Conservation (phyloP, 163 green algal genomes). For the Chlamydomonas reinhardtii region DNA sequence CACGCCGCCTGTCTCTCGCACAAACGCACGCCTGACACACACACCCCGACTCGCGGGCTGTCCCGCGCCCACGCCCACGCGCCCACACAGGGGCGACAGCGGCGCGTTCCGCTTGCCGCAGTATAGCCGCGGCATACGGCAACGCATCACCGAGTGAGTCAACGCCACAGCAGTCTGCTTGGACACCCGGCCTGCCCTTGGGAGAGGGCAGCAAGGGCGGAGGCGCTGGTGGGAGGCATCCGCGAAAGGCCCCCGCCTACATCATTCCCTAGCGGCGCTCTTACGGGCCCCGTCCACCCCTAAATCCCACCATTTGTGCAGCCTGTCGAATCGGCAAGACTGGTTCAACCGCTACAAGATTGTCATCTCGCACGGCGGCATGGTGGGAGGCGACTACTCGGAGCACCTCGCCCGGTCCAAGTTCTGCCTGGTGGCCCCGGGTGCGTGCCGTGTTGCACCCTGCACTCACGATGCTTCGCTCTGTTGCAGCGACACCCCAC, state of each 20-base stretch:
- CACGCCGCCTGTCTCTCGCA: neutral
- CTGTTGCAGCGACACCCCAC: neutral
- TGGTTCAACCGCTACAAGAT: neutral
- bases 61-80: neutral
- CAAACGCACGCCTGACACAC: constrained; percentile 3
- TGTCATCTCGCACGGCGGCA: neutral
- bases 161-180: too few species aligned
- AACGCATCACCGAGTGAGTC: neutral
- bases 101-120: neutral
- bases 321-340: neutral
- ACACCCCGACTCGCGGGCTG: neutral
- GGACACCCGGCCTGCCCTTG: too few species aligned
- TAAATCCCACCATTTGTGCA: too few species aligned
- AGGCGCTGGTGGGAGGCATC: too few species aligned
- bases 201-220: too few species aligned
- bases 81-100: neutral
- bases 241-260: too few species aligned
- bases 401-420: constrained; percentile 7
- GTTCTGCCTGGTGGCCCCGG: constrained; percentile 14
- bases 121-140: neutral
- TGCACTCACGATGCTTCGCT: neutral
- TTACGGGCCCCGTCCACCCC: too few species aligned
- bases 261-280: too few species aligned
- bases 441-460: neutral
- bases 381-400: neutral